Evolutionary conservation across 2,329 filamentous ascomycete genomes (phyloP).

Genomic region (Diaporthe australafricana): DNA sequence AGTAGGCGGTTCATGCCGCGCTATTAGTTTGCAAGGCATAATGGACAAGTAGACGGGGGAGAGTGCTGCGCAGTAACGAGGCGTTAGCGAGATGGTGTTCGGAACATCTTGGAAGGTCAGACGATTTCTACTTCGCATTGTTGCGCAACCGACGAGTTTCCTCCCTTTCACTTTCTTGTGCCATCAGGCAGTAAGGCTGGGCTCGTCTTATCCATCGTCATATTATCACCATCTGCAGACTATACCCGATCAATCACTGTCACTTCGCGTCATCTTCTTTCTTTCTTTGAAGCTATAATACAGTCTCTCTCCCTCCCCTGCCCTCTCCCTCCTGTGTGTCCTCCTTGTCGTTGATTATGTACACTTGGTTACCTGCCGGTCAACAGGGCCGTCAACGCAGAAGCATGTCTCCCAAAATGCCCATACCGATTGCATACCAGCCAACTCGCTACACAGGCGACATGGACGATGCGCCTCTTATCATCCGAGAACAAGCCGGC

Average conservation of each 20-base stretch:
- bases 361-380: slow-evolving; percentile 16
- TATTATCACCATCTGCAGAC: neutral
- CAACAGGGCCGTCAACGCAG: slow-evolving; percentile 10
- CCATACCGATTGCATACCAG: slow-evolving; percentile 17
- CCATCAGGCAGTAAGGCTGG: slow-evolving; percentile 2
- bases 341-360: neutral
- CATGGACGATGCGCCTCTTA: slow-evolving; percentile 11
- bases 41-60: neutral
- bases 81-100: slow-evolving; percentile 4
- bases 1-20: slow-evolving; percentile 26
- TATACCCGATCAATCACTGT: neutral
- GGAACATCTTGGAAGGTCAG: slow-evolving; percentile 17
- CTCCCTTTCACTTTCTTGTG: neutral
- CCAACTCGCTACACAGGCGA: slow-evolving; percentile 7
- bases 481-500: slow-evolving; percentile 19
- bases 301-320: neutral
- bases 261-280: neutral
- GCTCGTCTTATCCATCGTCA: slow-evolving; percentile 11
- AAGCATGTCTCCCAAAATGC: slow-evolving; percentile 8
- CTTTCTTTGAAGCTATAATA: neutral
- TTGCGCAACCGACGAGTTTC: neutral
- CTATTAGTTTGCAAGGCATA: slow-evolving; percentile 22
- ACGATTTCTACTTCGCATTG: slow-evolving; percentile 12
- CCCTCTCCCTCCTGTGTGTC: neutral
- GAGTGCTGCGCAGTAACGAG: neutral